Evolutionary conservation across 2,329 filamentous ascomycete species (phyloP).

Genomic region (Fonsecaea multimorphosa): DNA sequence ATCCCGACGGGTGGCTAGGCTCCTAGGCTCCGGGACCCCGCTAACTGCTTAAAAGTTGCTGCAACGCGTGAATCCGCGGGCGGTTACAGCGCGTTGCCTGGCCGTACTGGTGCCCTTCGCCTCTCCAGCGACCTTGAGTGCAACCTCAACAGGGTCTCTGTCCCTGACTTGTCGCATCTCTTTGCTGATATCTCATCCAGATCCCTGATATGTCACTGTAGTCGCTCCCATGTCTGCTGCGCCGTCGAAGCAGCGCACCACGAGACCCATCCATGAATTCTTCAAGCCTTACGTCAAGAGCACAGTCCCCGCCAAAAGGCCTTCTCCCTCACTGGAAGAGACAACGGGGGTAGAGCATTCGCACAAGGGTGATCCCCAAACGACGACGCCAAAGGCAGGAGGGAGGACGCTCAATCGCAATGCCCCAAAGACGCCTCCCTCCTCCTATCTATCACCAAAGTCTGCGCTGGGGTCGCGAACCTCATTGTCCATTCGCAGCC

Average conservation of each 20-base stretch:
- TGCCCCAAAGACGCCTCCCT: slow-evolving; percentile 15
- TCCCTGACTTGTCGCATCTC: slow-evolving; percentile 1
- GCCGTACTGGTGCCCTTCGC: not conserved
- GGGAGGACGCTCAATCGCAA: slow-evolving; percentile 1
- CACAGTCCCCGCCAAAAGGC: slow-evolving; percentile 40
- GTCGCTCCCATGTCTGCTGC: slow-evolving; percentile 29
- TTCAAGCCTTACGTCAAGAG: slow-evolving; percentile 51
- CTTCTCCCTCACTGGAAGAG: slow-evolving; percentile 31
- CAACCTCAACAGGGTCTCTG: not conserved
- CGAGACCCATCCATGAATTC: slow-evolving; percentile 46
- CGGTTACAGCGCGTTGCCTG: not conserved
- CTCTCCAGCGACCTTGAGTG: slow-evolving; percentile 8
- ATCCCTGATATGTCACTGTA: slow-evolving; percentile 19
- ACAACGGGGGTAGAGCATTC: slow-evolving; percentile 14
- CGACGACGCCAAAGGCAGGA: slow-evolving; percentile 25
- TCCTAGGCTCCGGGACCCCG: not conserved
- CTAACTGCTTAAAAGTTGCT: not conserved
- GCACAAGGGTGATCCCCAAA: not conserved
- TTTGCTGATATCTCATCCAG: not conserved
- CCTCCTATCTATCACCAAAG: slow-evolving; percentile 18
- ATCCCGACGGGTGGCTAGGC: not conserved
- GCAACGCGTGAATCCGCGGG: slow-evolving; percentile 1
- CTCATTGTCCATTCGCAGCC: slow-evolving; percentile 33
- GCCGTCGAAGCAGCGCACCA: slow-evolving; percentile 26
- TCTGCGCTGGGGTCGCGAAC: slow-evolving; percentile 23